Conservation (phyloP, 192 early-diverging fungal genomes). For the Umbelopsis sp. region DNA sequence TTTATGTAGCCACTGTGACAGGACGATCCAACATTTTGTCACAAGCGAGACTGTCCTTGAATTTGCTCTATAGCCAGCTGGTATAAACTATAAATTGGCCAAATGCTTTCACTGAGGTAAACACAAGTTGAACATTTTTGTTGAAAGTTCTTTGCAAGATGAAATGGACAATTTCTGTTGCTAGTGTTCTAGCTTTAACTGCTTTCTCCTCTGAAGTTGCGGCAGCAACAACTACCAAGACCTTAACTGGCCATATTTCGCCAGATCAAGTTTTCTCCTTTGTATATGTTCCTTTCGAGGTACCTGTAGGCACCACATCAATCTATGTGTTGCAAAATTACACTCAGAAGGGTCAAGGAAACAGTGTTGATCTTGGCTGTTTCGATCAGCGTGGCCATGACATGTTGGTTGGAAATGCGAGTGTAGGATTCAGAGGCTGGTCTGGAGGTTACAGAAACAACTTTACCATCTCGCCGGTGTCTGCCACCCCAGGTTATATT, state of each 20-base stretch:
- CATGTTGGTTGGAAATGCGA: slow-evolving; percentile 7
- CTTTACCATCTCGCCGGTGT: slow-evolving; percentile 5
- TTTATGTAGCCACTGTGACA: too few relatives aligned
- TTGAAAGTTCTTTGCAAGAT: slow-evolving; percentile 5
- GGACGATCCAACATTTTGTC: too few relatives aligned
- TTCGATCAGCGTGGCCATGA: slow-evolving; percentile 16
- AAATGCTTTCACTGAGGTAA: too few relatives aligned
- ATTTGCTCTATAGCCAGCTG: too few relatives aligned
- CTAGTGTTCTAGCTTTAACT: background rate
- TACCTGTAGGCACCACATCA: slow-evolving; percentile 8
- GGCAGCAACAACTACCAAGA: slow-evolving; percentile 7
- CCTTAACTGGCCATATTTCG: slow-evolving; percentile 9
- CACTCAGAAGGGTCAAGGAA: slow-evolving; percentile 4
- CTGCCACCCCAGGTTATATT: slow-evolving; percentile 7
- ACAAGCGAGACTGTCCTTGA: too few relatives aligned
- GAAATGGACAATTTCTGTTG: slow-evolving; percentile 14
- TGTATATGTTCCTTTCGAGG: slow-evolving; percentile 14
- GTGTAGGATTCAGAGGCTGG: slow-evolving; percentile 15
- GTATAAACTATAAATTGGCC: too few relatives aligned
- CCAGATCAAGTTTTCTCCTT: slow-evolving; percentile 4
- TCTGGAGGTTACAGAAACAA: slow-evolving; percentile 13
- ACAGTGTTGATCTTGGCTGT: slow-evolving; percentile 9
- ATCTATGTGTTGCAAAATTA: slow-evolving; percentile 6
- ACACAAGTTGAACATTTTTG: too few relatives aligned
- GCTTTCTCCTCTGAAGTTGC: slow-evolving; percentile 2